These are phyloP conservation scores for Kwoniella mangroviensis DNA, from an alignment of 768 basidiomycete genomes.

Conservation along the genomic window DNA sequence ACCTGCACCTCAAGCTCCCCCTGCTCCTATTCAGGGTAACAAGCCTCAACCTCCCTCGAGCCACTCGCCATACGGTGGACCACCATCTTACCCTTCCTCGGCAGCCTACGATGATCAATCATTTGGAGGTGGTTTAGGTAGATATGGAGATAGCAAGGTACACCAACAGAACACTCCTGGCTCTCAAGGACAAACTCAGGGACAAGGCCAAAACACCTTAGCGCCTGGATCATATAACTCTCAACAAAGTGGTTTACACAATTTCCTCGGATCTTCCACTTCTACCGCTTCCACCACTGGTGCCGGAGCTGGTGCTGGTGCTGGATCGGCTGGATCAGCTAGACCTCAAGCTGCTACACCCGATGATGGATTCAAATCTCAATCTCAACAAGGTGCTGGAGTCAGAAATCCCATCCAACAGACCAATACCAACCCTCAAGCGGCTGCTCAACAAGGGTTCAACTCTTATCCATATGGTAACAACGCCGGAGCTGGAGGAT, in stretches of 20 bases:
- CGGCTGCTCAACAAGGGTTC: conserved; percentile 24
- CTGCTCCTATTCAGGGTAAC: conserved; percentile 35
- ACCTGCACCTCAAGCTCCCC: conserved; percentile 42
- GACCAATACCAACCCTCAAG: conserved; percentile 15
- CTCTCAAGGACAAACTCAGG: conserved; percentile 14
- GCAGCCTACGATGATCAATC: conserved; percentile 46
- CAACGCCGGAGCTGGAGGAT: conserved; percentile 28
- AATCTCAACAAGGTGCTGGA: conserved; percentile 14
- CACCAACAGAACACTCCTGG: conserved; percentile 13
- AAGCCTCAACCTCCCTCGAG: conserved; percentile 40
- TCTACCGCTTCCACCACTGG: conserved; percentile 15
- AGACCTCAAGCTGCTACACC: conserved; percentile 38
- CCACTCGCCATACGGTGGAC: conserved; percentile 54
- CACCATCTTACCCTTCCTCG: conserved; percentile 43
- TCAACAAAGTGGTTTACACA: conserved; percentile 37
- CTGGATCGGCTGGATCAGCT: conserved; percentile 12
- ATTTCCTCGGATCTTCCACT: conserved; percentile 43
- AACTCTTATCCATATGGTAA: conserved; percentile 43
- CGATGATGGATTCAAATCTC: conserved; percentile 44
- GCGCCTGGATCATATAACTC: conserved; percentile 25
- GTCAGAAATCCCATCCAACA: conserved; percentile 1
- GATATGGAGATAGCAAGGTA: conserved; percentile 46
- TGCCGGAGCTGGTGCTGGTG: conserved; percentile 15
- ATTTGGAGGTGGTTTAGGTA: conserved; percentile 32
- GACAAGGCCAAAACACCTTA: conserved; percentile 12